A percentile compares a stretch with the other conserved stretches of the same genome.
Conservation (phyloP, 495 filamentous ascomycete genomes). For the Parmelia sp. region DNA sequence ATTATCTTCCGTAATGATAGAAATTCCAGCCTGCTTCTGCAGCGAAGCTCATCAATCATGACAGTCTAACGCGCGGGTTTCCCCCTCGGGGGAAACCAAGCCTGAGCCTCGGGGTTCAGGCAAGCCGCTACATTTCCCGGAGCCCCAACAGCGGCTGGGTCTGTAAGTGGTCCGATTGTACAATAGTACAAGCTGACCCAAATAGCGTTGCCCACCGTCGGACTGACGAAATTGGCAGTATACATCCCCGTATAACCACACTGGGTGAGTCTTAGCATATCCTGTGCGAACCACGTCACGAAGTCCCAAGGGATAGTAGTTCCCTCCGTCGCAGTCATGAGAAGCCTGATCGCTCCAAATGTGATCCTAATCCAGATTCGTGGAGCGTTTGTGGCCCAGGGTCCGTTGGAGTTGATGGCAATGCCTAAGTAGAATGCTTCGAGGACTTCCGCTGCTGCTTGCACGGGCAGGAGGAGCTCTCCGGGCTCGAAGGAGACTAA, state of each 20-base stretch:
- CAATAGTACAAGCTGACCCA: not conserved
- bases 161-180: not conserved
- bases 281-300: not conserved
- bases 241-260: not conserved
- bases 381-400: not conserved
- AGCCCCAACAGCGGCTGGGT: not conserved
- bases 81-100: not conserved
- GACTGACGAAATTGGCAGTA: not conserved
- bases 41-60: not conserved
- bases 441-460: conserved; percentile 1
- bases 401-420: not conserved
- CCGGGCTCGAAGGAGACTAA: not conserved
- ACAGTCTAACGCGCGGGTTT: not conserved
- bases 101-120: not conserved
- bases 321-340: conserved; percentile 3
- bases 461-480: not conserved
- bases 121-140: not conserved
- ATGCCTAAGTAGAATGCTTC: not conserved
- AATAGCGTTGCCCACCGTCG: not conserved
- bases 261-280: not conserved
- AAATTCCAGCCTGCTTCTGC: not conserved
- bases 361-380: conserved; percentile 5
- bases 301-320: conserved; percentile 5
- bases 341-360: not conserved
- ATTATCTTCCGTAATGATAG: not conserved